Evolutionary conservation across 1,139 yeast species (phyloP).

Genomic region (Candida pseudocylindracea): DNA sequence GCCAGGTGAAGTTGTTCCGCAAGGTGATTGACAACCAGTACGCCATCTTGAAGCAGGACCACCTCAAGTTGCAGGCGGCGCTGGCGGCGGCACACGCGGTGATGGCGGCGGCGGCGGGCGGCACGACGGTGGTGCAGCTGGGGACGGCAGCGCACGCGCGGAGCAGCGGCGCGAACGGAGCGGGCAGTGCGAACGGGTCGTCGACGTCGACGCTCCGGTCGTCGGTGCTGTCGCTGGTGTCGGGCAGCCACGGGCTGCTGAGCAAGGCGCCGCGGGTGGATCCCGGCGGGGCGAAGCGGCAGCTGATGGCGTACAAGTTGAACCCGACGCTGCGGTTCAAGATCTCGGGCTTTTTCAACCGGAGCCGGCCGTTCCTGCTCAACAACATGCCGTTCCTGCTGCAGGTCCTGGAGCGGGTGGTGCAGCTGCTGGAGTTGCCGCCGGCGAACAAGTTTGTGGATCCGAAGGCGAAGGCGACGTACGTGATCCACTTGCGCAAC

Average conservation of each 20-base stretch:
- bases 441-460: slow-evolving; percentile 24
- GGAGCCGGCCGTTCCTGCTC: slow-evolving; percentile 14
- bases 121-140: neutral
- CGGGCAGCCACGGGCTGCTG: no score
- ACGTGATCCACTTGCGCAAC: slow-evolving; percentile 29
- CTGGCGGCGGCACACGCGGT: neutral
- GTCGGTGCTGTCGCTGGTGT: no score
- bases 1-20: slow-evolving; percentile 11
- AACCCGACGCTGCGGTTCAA: slow-evolving; percentile 16
- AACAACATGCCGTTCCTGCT: slow-evolving; percentile 1
- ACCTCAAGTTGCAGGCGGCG: slow-evolving; percentile 10
- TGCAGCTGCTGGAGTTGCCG: slow-evolving; percentile 1
- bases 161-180: no score
- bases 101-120: neutral
- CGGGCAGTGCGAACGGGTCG: no score
- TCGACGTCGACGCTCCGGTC: no score
- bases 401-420: no score
- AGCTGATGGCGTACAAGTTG: slow-evolving; percentile 18
- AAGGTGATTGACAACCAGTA: slow-evolving; percentile 14
- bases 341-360: slow-evolving; percentile 19
- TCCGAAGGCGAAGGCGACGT: slow-evolving; percentile 23
- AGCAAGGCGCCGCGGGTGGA: neutral
- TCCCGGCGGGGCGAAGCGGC: slow-evolving; percentile 11
- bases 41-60: slow-evolving; percentile 11
- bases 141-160: no score